These are phyloP conservation scores for Apiospora sp. DNA, from an alignment of 2,329 filamentous ascomycete genomes.

Conservation along the genomic window DNA sequence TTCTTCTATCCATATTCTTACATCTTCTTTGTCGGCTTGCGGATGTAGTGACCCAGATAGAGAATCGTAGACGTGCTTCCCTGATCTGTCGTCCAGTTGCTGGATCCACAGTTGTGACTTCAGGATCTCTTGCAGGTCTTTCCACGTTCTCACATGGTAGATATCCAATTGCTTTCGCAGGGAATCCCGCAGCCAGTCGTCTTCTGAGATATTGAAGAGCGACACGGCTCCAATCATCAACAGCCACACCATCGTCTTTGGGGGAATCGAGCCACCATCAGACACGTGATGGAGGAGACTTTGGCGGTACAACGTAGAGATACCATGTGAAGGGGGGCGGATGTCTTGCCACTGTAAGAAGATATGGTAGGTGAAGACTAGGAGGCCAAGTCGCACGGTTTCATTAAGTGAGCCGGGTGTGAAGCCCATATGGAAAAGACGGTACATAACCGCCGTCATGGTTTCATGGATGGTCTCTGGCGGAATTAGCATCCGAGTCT, in stretches of 20 bases:
- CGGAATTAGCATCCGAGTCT: constrained; percentile 31
- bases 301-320: constrained; percentile 31
- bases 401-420: constrained; percentile 41
- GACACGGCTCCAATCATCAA: constrained; percentile 38
- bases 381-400: constrained; percentile 47
- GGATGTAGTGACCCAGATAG: neutral
- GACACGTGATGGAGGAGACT: neutral
- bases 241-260: constrained; percentile 37
- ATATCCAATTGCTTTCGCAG: neutral
- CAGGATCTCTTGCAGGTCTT: neutral
- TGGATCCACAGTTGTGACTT: neutral
- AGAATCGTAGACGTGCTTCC: neutral
- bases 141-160: neutral
- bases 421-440: constrained; percentile 45
- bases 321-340: constrained; percentile 31
- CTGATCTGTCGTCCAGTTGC: neutral
- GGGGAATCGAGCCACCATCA: constrained; percentile 25
- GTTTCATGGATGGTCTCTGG: constrained; percentile 34
- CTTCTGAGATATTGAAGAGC: constrained; percentile 30
- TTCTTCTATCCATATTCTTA: neutral
- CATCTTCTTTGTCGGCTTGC: neutral
- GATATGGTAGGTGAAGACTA: constrained; percentile 47
- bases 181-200: neutral
- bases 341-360: constrained; percentile 49
- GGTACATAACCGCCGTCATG: constrained; percentile 51